Percentiles rank a stretch among this genome's conserved stretches.
phyloP scores from a whole-genome alignment of 1,284 basidiomycete genomes.

The Apiotrichum gamsii region DNA sequence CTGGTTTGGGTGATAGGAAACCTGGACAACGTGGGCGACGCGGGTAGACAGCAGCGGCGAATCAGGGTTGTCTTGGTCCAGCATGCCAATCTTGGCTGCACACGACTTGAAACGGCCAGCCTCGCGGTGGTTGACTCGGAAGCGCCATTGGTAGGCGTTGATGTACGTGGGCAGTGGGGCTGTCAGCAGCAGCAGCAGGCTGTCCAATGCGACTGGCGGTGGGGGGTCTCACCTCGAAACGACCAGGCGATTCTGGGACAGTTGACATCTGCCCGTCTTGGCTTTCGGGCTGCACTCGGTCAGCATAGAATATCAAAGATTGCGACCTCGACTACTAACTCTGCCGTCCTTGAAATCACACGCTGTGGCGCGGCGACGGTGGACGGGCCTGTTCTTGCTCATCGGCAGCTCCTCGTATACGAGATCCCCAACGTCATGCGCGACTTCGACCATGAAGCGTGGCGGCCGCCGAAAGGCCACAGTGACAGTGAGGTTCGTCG shows the following conservation, averaged over 20 bases:
- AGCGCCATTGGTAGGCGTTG: conserved; percentile 37
- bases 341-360: too few species aligned
- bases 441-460: too few species aligned
- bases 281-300: too few species aligned
- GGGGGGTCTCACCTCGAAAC: too few species aligned
- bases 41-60: conserved; percentile 22
- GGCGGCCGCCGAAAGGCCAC: conserved; percentile 37
- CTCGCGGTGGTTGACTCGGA: conserved; percentile 19
- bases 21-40: neutral
- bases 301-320: too few species aligned
- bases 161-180: conserved; percentile 33
- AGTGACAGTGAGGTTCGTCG: conserved; percentile 22
- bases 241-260: too few species aligned
- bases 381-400: conserved; percentile 3
- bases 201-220: too few species aligned
- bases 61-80: conserved; percentile 30
- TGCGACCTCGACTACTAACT: too few species aligned
- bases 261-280: too few species aligned
- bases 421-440: too few species aligned
- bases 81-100: conserved; percentile 18
- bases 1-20: neutral
- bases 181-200: conserved; percentile 3
- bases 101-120: conserved; percentile 17
- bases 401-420: too few species aligned
- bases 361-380: conserved; percentile 36